phyloP scores from a whole-genome alignment of 2,329 filamentous ascomycete species.

The Xylariomycetidae sp. region DNA sequence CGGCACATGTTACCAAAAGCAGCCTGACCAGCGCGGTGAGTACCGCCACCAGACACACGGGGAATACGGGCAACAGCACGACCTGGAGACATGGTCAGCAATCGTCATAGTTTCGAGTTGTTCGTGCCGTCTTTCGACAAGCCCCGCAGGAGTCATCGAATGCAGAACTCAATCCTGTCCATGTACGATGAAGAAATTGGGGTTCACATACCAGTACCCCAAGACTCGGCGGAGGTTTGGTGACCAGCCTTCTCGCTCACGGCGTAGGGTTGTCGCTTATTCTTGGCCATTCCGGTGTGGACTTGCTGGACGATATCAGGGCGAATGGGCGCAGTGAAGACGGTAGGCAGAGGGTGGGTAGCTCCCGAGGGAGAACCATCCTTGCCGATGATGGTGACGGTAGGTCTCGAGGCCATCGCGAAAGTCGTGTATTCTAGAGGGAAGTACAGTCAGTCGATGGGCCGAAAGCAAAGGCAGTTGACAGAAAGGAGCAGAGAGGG shows the following conservation, averaged over 20 bases:
- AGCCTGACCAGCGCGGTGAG: conserved; percentile 99
- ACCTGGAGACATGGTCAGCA: conserved; percentile 47
- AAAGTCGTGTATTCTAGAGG: conserved; percentile 15
- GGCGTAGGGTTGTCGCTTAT: conserved; percentile 98
- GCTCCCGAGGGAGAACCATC: conserved; percentile 89
- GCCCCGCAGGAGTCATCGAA: not conserved
- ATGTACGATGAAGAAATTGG: too few species aligned
- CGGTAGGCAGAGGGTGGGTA: conserved; percentile 88
- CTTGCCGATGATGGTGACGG: conserved; percentile 93
- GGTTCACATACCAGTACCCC: conserved; percentile 85
- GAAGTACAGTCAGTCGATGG: too few species aligned
- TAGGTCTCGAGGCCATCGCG: conserved; percentile 93
- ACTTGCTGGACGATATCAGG: conserved; percentile 98
- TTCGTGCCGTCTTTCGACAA: too few species aligned
- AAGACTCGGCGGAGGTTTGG: conserved; percentile 99
- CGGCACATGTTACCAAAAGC: conserved; percentile 99
- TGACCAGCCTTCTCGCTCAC: conserved; percentile 99
- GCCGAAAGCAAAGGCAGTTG: conserved; percentile 19
- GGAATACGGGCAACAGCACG: conserved; percentile 99
- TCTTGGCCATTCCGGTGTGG: conserved; percentile 99
- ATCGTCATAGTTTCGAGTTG: conserved; percentile 17
- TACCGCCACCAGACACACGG: conserved; percentile 99
- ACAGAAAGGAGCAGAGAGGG: not conserved
- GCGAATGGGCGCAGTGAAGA: conserved; percentile 97
- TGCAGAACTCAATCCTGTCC: conserved; percentile 9